Evolutionary conservation across 2,329 filamentous ascomycete genomes (phyloP), one percentile per base, ranked within the genome.

Genomic region (Paecilomyces sp.): DNA sequence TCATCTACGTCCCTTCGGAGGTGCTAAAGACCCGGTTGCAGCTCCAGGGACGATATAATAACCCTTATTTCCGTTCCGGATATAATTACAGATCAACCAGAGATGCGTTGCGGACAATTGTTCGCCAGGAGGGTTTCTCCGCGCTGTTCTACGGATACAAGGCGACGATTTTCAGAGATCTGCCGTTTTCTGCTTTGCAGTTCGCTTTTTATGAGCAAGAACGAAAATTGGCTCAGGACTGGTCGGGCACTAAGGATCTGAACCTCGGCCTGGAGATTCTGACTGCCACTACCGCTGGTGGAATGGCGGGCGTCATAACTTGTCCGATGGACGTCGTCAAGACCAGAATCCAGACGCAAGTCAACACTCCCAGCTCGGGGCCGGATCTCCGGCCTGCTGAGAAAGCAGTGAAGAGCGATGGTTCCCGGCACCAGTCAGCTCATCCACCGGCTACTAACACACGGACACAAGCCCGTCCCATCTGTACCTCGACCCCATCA

Each of bases 131-230:
- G 77, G 95, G 94, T 0, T 81, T 91, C 58, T 81, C 85, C 0
- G 94, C 95, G 18, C 83, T 99, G 25, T 99, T 97, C 74, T 89
- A 96, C 67, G 94, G 94, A n/a, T 99, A 95, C 79, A 94, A 94
- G 74, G 94, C 94, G 11, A 99, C 94, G 0, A 85, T 99, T 2
- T 94, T 90, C 77, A 89, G 94, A 60, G 94, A 99, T 69, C 82
- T 99, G 24, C 94, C 94, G 1, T 99, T 97, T 72, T 97, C 93
- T 0, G 94, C 94, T 0, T 79, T 99, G 11, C 94, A 99, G 71
- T 97, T 99, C 75, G 93, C 95, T 69, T 97, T 99, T 73, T 99
- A 96, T 80, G 94, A 99, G 75, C 91, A 97, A 74, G 92, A 92
- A 71, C 90, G 92, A 68, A 85, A 82, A 54, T 85, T 91, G 82